Base-by-base conservation (phyloP, 352 stramenopile genomes). In the Pythium coloratum region DNA sequence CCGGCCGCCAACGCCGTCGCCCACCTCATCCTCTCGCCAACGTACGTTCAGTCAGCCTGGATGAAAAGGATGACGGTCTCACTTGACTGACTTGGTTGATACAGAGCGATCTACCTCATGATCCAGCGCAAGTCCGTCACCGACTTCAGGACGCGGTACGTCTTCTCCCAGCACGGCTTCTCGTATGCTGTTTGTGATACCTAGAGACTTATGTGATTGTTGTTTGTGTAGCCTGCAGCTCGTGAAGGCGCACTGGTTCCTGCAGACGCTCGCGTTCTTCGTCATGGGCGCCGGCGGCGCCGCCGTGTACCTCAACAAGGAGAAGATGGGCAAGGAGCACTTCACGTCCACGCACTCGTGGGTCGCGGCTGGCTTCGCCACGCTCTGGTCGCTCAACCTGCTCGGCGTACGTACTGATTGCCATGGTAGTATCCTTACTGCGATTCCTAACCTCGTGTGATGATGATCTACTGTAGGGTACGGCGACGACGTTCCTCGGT, bases 261-360 rank as follows among this genome's bases (percentile, higher is more conserved):
- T 77, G 40, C 83, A 90, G 61, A 28, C 79, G 49, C 54, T 87
- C 30, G 77, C 79, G 30, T 77, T 91, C 60, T 28, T 82, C 24
- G 56, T 76, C 26, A 80, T 91, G 56, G 72, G 55, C 33, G 59
- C 33, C 1, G 83, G 74, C 9, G 83, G 83, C 28, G 66, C 68
- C 10, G 74, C 72, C 3, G 78, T 76, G 3, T 91, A 77, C 65
- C 61, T 85, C 67, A 85, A 76, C 66, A 91, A 91, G 67, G 80
- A 89, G 24, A 69, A 77, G 32, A 73, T 70, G 46, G 74, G 70
- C 40, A 91, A 90, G 62, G 69, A 81, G 12, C 83, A 91, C 58
- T 88, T 91, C 55, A 86, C 78, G 51, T 86, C 79, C 18, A 82
- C 75, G n/a, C 83, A 91, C 73, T 91, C 83, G 65, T 91, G 83